These are phyloP conservation scores for Nemania diffusa DNA, from an alignment of 2,329 filamentous ascomycete species.

Conservation along the genomic window DNA sequence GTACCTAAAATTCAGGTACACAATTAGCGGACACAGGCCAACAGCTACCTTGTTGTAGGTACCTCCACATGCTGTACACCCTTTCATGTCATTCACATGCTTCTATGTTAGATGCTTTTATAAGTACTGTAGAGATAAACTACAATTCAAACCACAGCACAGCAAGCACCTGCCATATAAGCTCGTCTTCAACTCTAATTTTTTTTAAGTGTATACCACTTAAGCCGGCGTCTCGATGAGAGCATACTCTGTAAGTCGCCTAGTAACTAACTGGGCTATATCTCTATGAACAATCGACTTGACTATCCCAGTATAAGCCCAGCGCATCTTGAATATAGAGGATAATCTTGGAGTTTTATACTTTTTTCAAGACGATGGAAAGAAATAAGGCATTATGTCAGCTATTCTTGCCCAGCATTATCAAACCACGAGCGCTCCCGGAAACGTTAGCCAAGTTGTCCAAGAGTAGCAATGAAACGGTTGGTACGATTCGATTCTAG, in stretches of 20 bases:
- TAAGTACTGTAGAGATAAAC: too few species aligned
- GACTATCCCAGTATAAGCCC: background rate
- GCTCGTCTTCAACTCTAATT: too few species aligned
- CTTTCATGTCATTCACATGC: background rate
- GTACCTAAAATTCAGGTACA: background rate
- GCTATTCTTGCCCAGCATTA: background rate
- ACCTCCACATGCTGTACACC: too few species aligned
- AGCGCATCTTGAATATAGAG: background rate
- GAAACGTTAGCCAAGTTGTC: background rate
- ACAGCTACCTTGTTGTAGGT: background rate
- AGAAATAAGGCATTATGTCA: background rate
- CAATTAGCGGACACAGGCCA: background rate
- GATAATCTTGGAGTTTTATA: background rate
- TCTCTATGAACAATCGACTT: background rate
- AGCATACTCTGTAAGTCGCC: background rate
- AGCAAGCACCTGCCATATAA: too few species aligned
- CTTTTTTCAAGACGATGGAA: background rate
- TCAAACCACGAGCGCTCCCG: background rate
- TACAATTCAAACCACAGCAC: too few species aligned
- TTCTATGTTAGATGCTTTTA: background rate
- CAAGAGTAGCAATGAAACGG: slow-evolving; percentile 15
- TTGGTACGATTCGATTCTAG: slow-evolving; percentile 1
- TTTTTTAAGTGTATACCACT: too few species aligned
- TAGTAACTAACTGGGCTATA: background rate
- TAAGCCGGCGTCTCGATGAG: background rate